Conservation (phyloP, 2,329 filamentous ascomycete species). For the Thermomyces lanuginosus region DNA sequence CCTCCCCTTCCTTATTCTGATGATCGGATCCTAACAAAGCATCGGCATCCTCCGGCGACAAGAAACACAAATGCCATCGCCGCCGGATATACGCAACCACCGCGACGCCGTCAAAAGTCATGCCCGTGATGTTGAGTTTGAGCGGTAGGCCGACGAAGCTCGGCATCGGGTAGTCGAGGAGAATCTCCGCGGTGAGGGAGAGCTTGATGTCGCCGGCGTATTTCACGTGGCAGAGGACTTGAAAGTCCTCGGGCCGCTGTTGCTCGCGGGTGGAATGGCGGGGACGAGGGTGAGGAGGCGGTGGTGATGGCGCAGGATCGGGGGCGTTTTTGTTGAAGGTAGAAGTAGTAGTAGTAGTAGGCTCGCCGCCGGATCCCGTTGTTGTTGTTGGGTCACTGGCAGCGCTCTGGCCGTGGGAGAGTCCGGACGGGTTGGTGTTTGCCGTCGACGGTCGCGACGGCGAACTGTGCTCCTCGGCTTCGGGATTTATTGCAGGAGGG, state of each 20-base stretch:
- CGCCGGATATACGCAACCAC: slow-evolving; percentile 83
- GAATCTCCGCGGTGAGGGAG: slow-evolving; percentile 81
- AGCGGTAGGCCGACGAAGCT: slow-evolving; percentile 93
- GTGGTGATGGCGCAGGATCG: slow-evolving; percentile 7
- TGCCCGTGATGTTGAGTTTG: slow-evolving; percentile 82
- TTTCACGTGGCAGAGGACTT: slow-evolving; percentile 78
- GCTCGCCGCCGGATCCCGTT: no score
- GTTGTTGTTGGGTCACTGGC: slow-evolving; percentile 5
- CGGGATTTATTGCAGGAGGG: no score
- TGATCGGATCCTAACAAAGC: slow-evolving; percentile 44
- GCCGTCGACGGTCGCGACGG: slow-evolving; percentile 29
- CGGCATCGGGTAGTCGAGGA: slow-evolving; percentile 96
- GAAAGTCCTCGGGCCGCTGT: slow-evolving; percentile 67
- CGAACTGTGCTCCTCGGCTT: no score
- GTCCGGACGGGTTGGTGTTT: slow-evolving; percentile 18
- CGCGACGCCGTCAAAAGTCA: slow-evolving; percentile 89
- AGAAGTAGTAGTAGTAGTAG: slow-evolving; percentile 12
- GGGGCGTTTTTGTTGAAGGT: slow-evolving; percentile 9
- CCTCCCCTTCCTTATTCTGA: background rate
- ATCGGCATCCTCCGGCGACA: slow-evolving; percentile 79
- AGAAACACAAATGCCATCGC: slow-evolving; percentile 81
- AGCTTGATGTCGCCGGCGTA: slow-evolving; percentile 80
- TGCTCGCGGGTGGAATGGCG: slow-evolving; percentile 46
- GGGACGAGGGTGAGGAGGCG: slow-evolving; percentile 9
- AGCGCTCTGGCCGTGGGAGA: slow-evolving; percentile 12